Base-by-base conservation (phyloP, 2,329 filamentous ascomycete species). In the Scorias spongiosa region DNA sequence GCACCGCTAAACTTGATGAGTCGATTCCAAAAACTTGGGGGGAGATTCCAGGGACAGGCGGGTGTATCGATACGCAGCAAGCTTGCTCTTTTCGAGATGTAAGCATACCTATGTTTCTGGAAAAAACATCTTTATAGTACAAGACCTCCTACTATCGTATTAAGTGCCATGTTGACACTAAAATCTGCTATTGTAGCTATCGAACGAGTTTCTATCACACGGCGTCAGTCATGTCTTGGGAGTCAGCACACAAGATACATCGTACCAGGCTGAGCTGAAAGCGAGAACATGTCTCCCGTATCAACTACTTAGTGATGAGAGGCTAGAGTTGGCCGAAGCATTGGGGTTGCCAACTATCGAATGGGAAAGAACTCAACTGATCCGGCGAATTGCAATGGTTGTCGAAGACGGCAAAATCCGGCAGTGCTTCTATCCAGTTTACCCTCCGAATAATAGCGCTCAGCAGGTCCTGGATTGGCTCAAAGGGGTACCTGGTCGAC, bases 61-160 rank as follows among this genome's bases (percentile, higher is more conserved):
- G 65, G 43, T 68, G 64, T 51, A n/a, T n/a, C n/a, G n/a, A n/a
- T n/a, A 66, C 66, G 11, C 63, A 64, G 5, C 64, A 66, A 54
- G 64, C 65, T 11, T 67, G 66, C 51, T 61, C 60, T 10, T 68
- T 68, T 55, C 60, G 62, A 18, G 63, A 66, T 48, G 46, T 49
- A 3, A 18, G 18, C 37, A 28, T 34, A 15, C 26, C n/a, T n/a
- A n/a, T n/a, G 30, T 26, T n/a, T 43, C 17, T n/a, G 9, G 34
- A 37, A 17, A 7, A 3, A 3, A 26, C 7, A 7, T 26, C 20
- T 26, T 26, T 7, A 26, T 7, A 26, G 20, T 26, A 26, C 20
- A 4, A 26, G 20, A 26, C 20, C 4, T 26, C 20, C 20, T 4
- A 26, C 7, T 7, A 26, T 26, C 20, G 20, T 7, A 26, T 26